Percentiles rank a stretch among this genome's conserved stretches.
Evolutionary conservation across 306 rosid species (phyloP).

Genomic region (Luffa acutangula): DNA sequence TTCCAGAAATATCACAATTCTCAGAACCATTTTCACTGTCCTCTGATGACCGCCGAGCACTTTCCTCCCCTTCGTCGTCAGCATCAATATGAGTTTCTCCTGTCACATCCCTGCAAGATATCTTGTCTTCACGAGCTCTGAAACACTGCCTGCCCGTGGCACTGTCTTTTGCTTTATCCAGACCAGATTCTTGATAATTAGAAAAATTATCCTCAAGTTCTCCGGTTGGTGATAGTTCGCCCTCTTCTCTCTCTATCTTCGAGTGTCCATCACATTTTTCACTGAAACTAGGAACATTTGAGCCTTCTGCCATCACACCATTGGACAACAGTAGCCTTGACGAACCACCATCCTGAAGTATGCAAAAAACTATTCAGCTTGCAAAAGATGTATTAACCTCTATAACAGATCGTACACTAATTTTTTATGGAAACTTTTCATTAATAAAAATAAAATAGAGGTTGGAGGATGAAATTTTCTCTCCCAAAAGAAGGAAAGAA

Average conservation of each 20-base stretch:
- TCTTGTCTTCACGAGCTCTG: conserved; percentile 41
- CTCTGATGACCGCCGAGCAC: conserved; percentile 12
- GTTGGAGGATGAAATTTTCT: neutral
- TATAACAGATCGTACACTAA: neutral
- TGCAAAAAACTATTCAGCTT: conserved; percentile 11
- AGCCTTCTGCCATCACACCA: conserved; percentile 39
- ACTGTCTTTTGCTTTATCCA: conserved; percentile 34
- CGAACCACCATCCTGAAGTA: conserved; percentile 48
- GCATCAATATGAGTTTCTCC: conserved; percentile 84
- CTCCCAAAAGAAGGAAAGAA: neutral
- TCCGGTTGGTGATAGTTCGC: conserved; percentile 84
- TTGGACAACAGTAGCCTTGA: conserved; percentile 32
- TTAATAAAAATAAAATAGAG: neutral
- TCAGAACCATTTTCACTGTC: conserved; percentile 90
- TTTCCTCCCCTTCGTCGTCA: conserved; percentile 52
- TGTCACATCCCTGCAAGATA: conserved; percentile 38
- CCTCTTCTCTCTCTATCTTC: conserved; percentile 89
- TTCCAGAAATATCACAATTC: conserved; percentile 83
- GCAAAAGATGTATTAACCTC: neutral
- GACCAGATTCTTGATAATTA: conserved; percentile 39
- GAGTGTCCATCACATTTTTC: conserved; percentile 53
- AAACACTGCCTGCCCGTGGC: conserved; percentile 37
- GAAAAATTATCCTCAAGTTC: conserved; percentile 80
- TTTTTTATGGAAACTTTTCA: neutral
- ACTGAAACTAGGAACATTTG: conserved; percentile 29